Evolutionary conservation across 2,329 filamentous ascomycete species (phyloP).

Genomic region (Pseudogymnoascus sp.): DNA sequence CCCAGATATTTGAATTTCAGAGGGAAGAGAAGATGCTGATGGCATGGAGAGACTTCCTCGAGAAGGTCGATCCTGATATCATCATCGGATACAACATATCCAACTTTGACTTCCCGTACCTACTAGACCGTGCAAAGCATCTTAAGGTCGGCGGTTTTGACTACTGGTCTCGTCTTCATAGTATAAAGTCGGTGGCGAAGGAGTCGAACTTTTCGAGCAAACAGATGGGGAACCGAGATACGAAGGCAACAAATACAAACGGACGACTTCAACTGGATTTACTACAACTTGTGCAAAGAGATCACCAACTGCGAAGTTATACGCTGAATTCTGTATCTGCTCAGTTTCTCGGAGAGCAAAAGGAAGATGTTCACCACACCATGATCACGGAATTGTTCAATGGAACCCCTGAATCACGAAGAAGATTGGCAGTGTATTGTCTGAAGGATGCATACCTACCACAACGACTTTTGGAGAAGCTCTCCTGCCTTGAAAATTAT

Average conservation of each 20-base stretch:
- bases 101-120: conserved; percentile 97
- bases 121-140: conserved; percentile 79
- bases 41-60: conserved; percentile 82
- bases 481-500: conserved; percentile 98
- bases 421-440: conserved; percentile 90
- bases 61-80: conserved; percentile 88
- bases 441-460: conserved; percentile 95
- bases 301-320: conserved; percentile 92
- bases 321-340: conserved; percentile 94
- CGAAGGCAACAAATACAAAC: conserved; percentile 89
- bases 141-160: conserved; percentile 75
- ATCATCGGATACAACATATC: conserved; percentile 98
- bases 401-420: conserved; percentile 83
- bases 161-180: conserved; percentile 75
- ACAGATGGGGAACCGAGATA: conserved; percentile 95
- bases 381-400: conserved; percentile 99
- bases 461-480: conserved; percentile 89
- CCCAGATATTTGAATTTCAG: conserved; percentile 77
- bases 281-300: conserved; percentile 88
- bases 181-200: conserved; percentile 61
- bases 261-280: conserved; percentile 88
- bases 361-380: conserved; percentile 96
- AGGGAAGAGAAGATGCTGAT: conserved; percentile 84
- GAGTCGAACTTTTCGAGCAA: conserved; percentile 91
- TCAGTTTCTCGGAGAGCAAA: conserved; percentile 92